Evolutionary conservation across 2,329 filamentous ascomycete genomes (phyloP).

Genomic region (Teratosphaeria viscida): DNA sequence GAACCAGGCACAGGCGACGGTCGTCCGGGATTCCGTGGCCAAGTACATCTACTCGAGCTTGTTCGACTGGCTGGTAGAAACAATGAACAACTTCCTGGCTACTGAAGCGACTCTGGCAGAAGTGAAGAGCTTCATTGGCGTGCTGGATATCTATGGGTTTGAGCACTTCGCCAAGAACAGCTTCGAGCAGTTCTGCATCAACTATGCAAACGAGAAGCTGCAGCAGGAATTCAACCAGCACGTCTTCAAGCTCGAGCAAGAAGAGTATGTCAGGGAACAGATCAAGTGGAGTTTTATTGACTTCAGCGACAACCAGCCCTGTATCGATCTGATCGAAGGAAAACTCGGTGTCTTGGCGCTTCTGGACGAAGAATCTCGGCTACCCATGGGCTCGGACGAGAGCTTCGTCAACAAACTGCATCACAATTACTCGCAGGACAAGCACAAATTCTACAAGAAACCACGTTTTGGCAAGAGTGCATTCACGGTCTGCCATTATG

Average conservation of each 20-base stretch:
- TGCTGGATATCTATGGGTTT: slow-evolving; percentile 98
- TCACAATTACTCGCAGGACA: slow-evolving; percentile 80
- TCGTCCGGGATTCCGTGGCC: slow-evolving; percentile 92
- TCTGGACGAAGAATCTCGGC: slow-evolving; percentile 87
- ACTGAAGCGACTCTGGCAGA: slow-evolving; percentile 75
- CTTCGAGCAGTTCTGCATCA: slow-evolving; percentile 99
- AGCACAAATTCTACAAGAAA: slow-evolving; percentile 98
- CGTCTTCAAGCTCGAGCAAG: slow-evolving; percentile 97
- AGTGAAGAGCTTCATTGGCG: slow-evolving; percentile 87
- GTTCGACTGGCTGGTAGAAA: slow-evolving; percentile 98
- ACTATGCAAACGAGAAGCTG: slow-evolving; percentile 98
- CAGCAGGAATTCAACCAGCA: slow-evolving; percentile 99
- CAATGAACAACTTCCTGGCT: slow-evolving; percentile 83
- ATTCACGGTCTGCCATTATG: slow-evolving; percentile 98
- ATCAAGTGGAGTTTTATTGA: slow-evolving; percentile 99
- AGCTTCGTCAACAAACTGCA: slow-evolving; percentile 95
- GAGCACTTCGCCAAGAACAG: slow-evolving; percentile 99
- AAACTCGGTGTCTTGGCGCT: slow-evolving; percentile 88
- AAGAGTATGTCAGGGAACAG: slow-evolving; percentile 90
- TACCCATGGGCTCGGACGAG: slow-evolving; percentile 95
- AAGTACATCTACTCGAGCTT: slow-evolving; percentile 98
- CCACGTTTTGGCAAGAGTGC: slow-evolving; percentile 93
- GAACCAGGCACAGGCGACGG: slow-evolving; percentile 82
- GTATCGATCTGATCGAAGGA: slow-evolving; percentile 95
- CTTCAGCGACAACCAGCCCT: slow-evolving; percentile 97